phyloP scores from a whole-genome alignment of 176 grass and related monocot genomes.

The Microstegium vimineum region DNA sequence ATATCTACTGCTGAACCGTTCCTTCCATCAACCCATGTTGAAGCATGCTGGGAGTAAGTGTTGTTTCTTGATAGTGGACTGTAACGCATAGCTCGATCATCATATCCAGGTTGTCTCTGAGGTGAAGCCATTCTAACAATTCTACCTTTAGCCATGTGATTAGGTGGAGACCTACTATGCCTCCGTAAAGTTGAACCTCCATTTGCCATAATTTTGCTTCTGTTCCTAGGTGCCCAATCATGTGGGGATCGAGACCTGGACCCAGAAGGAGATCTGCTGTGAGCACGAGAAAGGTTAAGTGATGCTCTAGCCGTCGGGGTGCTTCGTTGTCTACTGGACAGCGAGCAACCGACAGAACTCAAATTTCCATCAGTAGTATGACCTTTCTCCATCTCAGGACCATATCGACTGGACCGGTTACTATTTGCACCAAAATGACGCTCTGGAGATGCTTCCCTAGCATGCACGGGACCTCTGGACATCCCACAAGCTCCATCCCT shows the following conservation, averaged over 20 bases:
- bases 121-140: conserved; percentile 55
- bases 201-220: conserved; percentile 45
- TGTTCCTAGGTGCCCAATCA: conserved; percentile 59
- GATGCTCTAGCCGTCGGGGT: conserved; percentile 41
- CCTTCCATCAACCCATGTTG: conserved; percentile 78
- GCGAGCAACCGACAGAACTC: conserved; percentile 32
- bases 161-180: conserved; percentile 56
- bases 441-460: conserved; percentile 54
- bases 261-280: conserved; percentile 70
- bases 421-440: conserved; percentile 43
- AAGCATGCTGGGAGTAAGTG: conserved; percentile 42
- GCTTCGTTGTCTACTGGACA: conserved; percentile 51
- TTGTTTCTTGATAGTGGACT: conserved; percentile 41
- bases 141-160: conserved; percentile 43
- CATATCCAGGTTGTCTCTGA: conserved; percentile 49
- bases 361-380: conserved; percentile 40
- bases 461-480: conserved; percentile 40
- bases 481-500: conserved; percentile 33
- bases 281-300: conserved; percentile 53
- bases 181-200: conserved; percentile 43
- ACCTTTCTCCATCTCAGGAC: conserved; percentile 47
- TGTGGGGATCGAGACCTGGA: conserved; percentile 80
- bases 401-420: conserved; percentile 47
- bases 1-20: conserved; percentile 46
- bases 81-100: conserved; percentile 45